Evolutionary conservation across 495 filamentous ascomycete species (phyloP), one percentile per base, ranked within the genome.

Genomic region (Penicillium malachiteum): DNA sequence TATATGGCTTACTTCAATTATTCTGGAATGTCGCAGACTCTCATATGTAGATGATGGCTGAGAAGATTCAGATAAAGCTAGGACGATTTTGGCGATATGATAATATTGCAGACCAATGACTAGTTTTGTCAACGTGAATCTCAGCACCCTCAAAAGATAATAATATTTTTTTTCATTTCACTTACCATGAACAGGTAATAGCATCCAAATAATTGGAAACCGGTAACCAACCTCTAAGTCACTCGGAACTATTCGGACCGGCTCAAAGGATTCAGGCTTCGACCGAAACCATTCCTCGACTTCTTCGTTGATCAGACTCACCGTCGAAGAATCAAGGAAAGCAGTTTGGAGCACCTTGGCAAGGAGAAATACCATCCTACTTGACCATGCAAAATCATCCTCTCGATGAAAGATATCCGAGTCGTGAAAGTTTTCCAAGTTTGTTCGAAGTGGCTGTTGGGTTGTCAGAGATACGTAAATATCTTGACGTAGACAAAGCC

Each of bases 71-170:
- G 66, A 59, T 21, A 69, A 49, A 14, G 59, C 62, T 13, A 69
- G 44, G 5, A 69, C 50, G 31, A 71, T 71, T 50, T 67, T 69
- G 3, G 68, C 66, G 30, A 71, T 60, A 32, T 71, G 63, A 32
- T 65, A 71, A 38, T 69, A 71, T 51, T 71, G 68, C 8, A 69
- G 35, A 14, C 68, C 66, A 48, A 71, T 54, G 26, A 66, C 68
- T 70, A 21, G 21, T 26, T 26, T 26, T 26, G 21, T 26, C 1
- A 26, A 26, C 21, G 4, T 26, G 1, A 26, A 4, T 26, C 21
- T 26, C 21, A 4, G 21, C 4, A 26, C 4, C 21, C 1, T 26
- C 21, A 26, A 26, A 26, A 26, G 21, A 26, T 26, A 26, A 26
- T 26, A 26, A 26, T 2, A 26, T 26, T 26, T n/a, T n/a, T n/a